Evolutionary conservation across 768 basidiomycete species (phyloP).

Genomic region (Kwoniella bestiolae): DNA sequence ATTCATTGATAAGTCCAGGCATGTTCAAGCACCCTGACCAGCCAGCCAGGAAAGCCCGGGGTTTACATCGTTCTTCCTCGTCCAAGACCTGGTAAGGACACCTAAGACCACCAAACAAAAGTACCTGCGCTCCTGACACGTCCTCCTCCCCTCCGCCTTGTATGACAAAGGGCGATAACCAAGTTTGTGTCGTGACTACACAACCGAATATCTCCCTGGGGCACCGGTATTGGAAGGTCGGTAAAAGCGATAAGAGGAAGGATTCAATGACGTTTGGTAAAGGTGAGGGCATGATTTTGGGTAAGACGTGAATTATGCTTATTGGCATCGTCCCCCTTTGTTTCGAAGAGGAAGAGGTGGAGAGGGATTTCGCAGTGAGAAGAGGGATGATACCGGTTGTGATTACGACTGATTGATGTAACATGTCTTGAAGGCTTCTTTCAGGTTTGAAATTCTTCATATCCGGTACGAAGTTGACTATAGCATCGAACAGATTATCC

Average conservation of each 20-base stretch:
- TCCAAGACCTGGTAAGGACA: conserved; percentile 22
- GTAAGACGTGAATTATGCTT: conserved; percentile 37
- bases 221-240: conserved; percentile 21
- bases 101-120: conserved; percentile 37
- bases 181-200: conserved; percentile 18
- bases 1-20: conserved; percentile 27
- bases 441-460: conserved; percentile 17
- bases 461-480: conserved; percentile 40
- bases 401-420: conserved; percentile 37
- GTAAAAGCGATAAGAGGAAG: conserved; percentile 38
- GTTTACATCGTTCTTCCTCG: conserved; percentile 4
- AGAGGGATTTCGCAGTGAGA: conserved; percentile 21
- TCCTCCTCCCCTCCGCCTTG: background rate
- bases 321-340: conserved; percentile 6
- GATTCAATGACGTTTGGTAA: conserved; percentile 38
- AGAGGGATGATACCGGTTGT: conserved; percentile 40
- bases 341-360: background rate
- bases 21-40: conserved; percentile 32
- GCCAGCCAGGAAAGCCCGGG: conserved; percentile 27
- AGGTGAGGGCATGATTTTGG: conserved; percentile 24
- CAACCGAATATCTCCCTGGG: conserved; percentile 18
- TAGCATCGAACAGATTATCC: conserved; percentile 34
- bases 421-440: conserved; percentile 37
- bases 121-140: conserved; percentile 22
- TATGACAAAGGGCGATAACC: conserved; percentile 19